A percentile compares a stretch with the other conserved stretches of the same genome.
These are phyloP conservation scores for Chiua virens DNA, from an alignment of 768 basidiomycete species.

Conservation along the genomic window DNA sequence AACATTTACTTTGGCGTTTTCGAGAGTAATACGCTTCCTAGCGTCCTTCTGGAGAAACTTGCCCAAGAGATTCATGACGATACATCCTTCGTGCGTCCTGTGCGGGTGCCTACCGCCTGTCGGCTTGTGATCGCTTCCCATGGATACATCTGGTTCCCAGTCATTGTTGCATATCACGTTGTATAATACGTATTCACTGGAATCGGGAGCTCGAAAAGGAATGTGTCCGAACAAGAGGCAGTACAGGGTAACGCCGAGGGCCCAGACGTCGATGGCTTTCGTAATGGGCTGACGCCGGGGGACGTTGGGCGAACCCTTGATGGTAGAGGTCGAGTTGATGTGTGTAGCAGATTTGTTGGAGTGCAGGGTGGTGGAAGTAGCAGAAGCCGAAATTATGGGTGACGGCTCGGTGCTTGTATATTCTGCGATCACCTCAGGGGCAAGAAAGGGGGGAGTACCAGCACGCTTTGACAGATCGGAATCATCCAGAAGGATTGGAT, in stretches of 20 bases:
- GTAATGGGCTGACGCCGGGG: slow-evolving; percentile 60
- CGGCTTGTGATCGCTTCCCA: slow-evolving; percentile 68
- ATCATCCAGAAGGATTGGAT: slow-evolving; percentile 77
- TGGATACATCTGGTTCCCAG: slow-evolving; percentile 62
- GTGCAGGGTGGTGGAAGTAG: slow-evolving; percentile 31
- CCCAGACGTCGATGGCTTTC: slow-evolving; percentile 97
- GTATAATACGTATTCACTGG: slow-evolving; percentile 76
- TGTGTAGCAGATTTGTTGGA: slow-evolving; percentile 30
- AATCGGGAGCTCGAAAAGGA: slow-evolving; percentile 65
- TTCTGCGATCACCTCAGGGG: slow-evolving; percentile 90
- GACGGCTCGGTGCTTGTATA: slow-evolving; percentile 39
- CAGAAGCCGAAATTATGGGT: slow-evolving; percentile 33
- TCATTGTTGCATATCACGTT: slow-evolving; percentile 74
- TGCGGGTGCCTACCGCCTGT: slow-evolving; percentile 62
- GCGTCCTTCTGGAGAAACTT: slow-evolving; percentile 81
- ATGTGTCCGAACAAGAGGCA: slow-evolving; percentile 87
- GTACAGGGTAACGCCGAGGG: slow-evolving; percentile 93
- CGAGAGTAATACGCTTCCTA: slow-evolving; percentile 69
- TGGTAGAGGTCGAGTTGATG: slow-evolving; percentile 30
- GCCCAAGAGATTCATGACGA: slow-evolving; percentile 71
- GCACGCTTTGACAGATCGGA: slow-evolving; percentile 87
- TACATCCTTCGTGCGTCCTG: slow-evolving; percentile 50
- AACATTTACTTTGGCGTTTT: slow-evolving; percentile 72
- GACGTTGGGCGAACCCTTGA: slow-evolving; percentile 23
- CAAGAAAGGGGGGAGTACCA: slow-evolving; percentile 94